phyloP scores from a whole-genome alignment of 2,329 filamentous ascomycete genomes.

The Penicillium sp. region DNA sequence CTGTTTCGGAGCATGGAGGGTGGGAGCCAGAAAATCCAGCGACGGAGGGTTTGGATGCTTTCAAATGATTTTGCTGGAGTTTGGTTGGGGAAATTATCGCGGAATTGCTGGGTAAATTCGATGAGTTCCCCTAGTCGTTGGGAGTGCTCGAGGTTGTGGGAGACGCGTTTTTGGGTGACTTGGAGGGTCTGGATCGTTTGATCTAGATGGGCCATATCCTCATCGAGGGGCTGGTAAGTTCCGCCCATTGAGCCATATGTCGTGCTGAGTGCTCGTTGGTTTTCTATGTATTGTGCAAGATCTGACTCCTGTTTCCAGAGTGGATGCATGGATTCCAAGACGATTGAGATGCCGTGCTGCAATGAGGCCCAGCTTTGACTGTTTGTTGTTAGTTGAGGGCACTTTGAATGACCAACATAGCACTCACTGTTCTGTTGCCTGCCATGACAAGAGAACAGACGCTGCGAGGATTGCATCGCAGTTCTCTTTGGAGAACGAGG shows the following conservation, averaged over 20 bases:
- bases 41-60: conserved; percentile 78
- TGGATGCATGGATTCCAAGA: conserved; percentile 84
- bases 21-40: conserved; percentile 95
- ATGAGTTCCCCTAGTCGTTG: conserved; percentile 66
- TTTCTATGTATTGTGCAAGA: conserved; percentile 42
- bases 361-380: conserved; percentile 91
- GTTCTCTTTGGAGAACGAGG: conserved; percentile 76
- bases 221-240: conserved; percentile 48
- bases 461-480: conserved; percentile 89
- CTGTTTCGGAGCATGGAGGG: conserved; percentile 76
- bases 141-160: conserved; percentile 65
- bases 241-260: conserved; percentile 34
- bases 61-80: conserved; percentile 82
- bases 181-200: conserved; percentile 62
- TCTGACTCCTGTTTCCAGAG: conserved; percentile 83
- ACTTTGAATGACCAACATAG: conserved; percentile 22
- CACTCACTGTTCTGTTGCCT: conserved; percentile 88
- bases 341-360: conserved; percentile 85
- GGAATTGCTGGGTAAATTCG: conserved; percentile 67
- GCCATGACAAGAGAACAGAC: conserved; percentile 90
- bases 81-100: conserved; percentile 65
- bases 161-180: conserved; percentile 58
- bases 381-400: conserved; percentile 24
- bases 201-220: conserved; percentile 66
- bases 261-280: conserved; percentile 38